These are phyloP conservation scores for Cupressus sempervirens DNA, from an alignment of 75 land plant species.

Conservation along the genomic window DNA sequence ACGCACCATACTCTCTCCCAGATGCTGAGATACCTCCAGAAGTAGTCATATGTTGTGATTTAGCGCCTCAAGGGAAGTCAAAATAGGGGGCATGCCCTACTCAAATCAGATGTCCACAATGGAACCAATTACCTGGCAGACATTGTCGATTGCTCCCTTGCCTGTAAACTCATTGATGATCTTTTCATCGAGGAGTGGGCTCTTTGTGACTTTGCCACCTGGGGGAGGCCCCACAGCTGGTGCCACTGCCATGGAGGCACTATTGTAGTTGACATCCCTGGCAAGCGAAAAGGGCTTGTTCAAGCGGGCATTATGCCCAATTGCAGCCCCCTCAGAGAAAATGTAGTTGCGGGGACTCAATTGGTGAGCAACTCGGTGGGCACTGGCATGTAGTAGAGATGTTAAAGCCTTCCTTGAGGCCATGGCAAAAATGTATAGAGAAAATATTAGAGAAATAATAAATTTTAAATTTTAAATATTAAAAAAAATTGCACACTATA, in stretches of 20 bases:
- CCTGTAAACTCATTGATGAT: conserved; percentile 89
- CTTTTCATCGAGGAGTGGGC: conserved; percentile 25
- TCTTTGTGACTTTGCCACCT: background rate
- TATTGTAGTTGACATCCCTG: background rate
- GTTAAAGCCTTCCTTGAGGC: conserved; percentile 12
- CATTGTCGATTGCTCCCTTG: conserved; percentile 61
- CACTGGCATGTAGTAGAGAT: background rate
- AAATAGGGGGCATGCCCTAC: too few relatives aligned
- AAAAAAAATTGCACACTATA: too few relatives aligned
- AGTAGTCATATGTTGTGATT: conserved; percentile 32
- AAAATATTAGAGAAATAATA: too few relatives aligned
- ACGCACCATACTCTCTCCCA: conserved; percentile 47
- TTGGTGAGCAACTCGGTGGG: background rate
- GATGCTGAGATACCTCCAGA: conserved; percentile 54
- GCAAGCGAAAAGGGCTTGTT: background rate
- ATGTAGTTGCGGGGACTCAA: background rate
- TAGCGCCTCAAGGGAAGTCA: conserved; percentile 48
- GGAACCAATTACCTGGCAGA: conserved; percentile 82
- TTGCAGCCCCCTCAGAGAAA: background rate
- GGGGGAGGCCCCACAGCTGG: background rate
- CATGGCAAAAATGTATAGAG: too few relatives aligned
- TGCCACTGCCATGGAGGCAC: conserved; percentile 1
- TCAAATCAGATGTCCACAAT: conserved; percentile 85
- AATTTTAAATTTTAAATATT: too few relatives aligned
- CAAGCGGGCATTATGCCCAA: background rate